These are phyloP conservation scores for Ceratobasidium sp. DNA, from an alignment of 1,284 basidiomycete species.

Conservation along the genomic window DNA sequence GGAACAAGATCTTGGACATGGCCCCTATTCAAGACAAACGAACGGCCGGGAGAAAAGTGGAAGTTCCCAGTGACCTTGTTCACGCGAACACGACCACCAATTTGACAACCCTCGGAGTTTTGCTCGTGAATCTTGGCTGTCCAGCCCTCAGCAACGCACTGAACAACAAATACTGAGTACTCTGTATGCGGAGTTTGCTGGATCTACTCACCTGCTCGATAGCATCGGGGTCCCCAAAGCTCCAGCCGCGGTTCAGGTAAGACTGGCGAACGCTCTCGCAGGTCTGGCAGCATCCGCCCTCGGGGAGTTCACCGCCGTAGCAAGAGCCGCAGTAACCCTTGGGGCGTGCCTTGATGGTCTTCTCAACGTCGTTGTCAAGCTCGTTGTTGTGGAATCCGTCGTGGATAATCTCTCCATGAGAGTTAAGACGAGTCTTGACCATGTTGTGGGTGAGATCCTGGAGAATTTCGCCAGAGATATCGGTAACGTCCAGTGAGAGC, in stretches of 20 bases:
- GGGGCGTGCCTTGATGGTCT: constrained; percentile 70
- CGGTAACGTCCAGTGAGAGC: constrained; percentile 95
- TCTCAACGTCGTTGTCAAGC: constrained; percentile 86
- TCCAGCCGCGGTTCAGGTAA: constrained; percentile 95
- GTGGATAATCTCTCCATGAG: constrained; percentile 69
- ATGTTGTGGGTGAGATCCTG: constrained; percentile 91
- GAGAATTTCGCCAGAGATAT: constrained; percentile 96
- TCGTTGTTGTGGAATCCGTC: constrained; percentile 56
- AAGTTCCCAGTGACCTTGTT: constrained; percentile 98
- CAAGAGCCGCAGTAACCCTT: constrained; percentile 93
- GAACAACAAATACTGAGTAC: constrained; percentile 5
- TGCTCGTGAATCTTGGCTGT: constrained; percentile 93
- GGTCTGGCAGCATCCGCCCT: constrained; percentile 91
- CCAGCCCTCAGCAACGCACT: constrained; percentile 97
- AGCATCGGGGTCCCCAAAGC: constrained; percentile 88
- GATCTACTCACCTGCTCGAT: constrained; percentile 82
- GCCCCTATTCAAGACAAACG: constrained; percentile 88
- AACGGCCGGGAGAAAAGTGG: constrained; percentile 88
- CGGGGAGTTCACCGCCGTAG: constrained; percentile 88
- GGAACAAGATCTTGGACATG: constrained; percentile 95
- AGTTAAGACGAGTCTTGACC: constrained; percentile 80
- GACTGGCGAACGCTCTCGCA: constrained; percentile 95
- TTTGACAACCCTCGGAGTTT: constrained; percentile 92
- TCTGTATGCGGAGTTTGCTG: no score
- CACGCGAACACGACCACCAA: constrained; percentile 89